Evolutionary conservation across 805 yeast genomes (phyloP), one percentile per base, ranked within the genome.

Genomic region (Kluyveromyces starmeri): DNA sequence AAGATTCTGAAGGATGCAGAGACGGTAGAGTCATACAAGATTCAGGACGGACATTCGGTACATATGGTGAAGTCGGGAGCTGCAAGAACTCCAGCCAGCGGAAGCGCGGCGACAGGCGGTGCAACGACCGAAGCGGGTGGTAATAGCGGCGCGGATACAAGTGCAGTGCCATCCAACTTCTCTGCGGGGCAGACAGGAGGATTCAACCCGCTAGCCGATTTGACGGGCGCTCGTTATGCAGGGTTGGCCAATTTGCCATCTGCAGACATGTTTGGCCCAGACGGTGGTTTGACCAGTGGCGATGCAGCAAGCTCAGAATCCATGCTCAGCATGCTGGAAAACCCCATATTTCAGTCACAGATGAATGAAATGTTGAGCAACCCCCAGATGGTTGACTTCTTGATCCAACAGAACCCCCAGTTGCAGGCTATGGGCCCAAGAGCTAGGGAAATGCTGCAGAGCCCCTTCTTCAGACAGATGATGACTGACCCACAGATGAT

Each of bases 181-280:
- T 75, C 95, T 3, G 73, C 96, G 2, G 98, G 98, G 4, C 57
- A 51, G 40, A 80, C 75, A 43, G 92, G 89, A 9, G 71, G 94
- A 0, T 83, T 80, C 59, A 85, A 92, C 58, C 94, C 95, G 23
- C 68, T 92, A 50, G 88, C 95, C 8, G 96, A 82, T 44, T 67
- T 89, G 44, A 89, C 97, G 1, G 89, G 95, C 32, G 97, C 97
- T 2, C 74, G 96, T 36, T 92, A 86, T 52, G 96, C 97, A 2
- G 98, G 98, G 1, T 78, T 75, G 48, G 62, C 65, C 32, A 88
- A 85, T 48, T 67, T 92, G 59, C 97, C 98, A 4, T 70, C 83
- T 3, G 84, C 85, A 1, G 73, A 78, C 29, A 72, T 84, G 81
- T 86, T 89, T 63, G 96, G 96, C 1, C 88, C 95, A 18, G 96